Conservation (phyloP, 306 rosid genomes). For the Prunus dulcis region DNA sequence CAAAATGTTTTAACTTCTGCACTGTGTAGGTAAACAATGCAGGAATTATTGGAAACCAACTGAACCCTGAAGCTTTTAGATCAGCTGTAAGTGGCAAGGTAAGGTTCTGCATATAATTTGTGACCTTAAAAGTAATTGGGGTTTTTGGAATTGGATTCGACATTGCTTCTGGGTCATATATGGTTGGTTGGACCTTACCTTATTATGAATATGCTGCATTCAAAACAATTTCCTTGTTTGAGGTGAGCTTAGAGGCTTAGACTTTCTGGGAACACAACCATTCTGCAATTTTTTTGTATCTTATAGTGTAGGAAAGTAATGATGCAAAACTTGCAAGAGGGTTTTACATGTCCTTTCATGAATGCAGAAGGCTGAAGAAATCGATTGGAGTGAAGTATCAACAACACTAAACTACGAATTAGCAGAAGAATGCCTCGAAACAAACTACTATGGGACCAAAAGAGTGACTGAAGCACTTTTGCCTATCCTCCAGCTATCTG, state of each 20-base stretch:
- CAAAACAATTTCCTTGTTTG: not conserved
- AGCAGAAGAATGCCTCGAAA: conserved; percentile 32
- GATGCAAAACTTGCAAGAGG: not conserved
- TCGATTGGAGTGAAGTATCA: conserved; percentile 33
- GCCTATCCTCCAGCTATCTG: conserved; percentile 46
- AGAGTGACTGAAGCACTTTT: conserved; percentile 24
- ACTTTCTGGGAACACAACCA: not conserved
- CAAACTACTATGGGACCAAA: conserved; percentile 49
- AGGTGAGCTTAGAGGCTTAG: not conserved
- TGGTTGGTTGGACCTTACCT: too few relatives aligned
- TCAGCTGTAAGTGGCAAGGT: not conserved
- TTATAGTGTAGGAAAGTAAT: not conserved
- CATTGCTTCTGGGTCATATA: too few relatives aligned
- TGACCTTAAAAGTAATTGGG: not conserved
- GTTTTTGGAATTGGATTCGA: too few relatives aligned
- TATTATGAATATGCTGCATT: not conserved
- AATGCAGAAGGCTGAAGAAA: not conserved
- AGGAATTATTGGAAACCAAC: not conserved
- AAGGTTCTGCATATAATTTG: not conserved
- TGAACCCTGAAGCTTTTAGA: not conserved
- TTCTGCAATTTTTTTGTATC: not conserved
- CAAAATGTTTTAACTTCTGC: not conserved
- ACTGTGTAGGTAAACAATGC: conserved; percentile 5
- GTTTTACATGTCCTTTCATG: not conserved
- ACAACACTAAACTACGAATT: conserved; percentile 12